These are phyloP conservation scores for Berberis thunbergii DNA, from an alignment of 164 flowering plant genomes.

Conservation along the genomic window DNA sequence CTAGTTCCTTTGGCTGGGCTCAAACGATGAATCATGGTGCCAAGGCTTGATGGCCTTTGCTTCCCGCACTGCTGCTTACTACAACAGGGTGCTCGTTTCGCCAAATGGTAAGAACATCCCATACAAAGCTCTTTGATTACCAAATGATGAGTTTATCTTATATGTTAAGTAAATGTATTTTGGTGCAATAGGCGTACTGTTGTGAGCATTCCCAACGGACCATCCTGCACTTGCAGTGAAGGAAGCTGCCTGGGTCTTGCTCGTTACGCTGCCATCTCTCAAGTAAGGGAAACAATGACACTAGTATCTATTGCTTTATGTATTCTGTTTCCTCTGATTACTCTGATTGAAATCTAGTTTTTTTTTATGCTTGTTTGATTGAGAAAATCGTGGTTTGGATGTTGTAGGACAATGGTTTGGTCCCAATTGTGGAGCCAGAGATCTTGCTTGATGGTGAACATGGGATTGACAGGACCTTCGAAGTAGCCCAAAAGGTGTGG, in stretches of 20 bases:
- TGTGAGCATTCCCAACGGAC: conserved; percentile 91
- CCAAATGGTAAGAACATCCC: conserved; percentile 55
- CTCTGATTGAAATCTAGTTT: neutral
- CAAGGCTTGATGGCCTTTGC: conserved; percentile 97
- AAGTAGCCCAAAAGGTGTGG: conserved; percentile 82
- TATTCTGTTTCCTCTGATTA: neutral
- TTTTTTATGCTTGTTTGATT: too few relatives aligned
- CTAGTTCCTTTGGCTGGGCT: conserved; percentile 75
- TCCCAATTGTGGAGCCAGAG: conserved; percentile 88
- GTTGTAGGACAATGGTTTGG: conserved; percentile 68
- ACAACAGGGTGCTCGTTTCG: conserved; percentile 92
- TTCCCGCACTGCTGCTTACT: conserved; percentile 85
- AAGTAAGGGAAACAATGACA: conserved; percentile 28
- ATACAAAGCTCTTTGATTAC: too few relatives aligned
- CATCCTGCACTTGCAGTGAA: conserved; percentile 79
- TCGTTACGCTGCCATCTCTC: conserved; percentile 78
- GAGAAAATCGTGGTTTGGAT: neutral
- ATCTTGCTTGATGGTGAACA: conserved; percentile 87
- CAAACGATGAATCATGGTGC: conserved; percentile 91
- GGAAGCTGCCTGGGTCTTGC: conserved; percentile 95
- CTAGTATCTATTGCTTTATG: neutral
- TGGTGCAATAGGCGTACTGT: conserved; percentile 60
- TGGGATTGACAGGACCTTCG: conserved; percentile 79
- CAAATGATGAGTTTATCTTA: neutral
- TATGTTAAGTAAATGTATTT: conserved; percentile 1